These are phyloP conservation scores for Chaetothyriales sp. DNA, from an alignment of 2,329 filamentous ascomycete species.

Conservation along the genomic window DNA sequence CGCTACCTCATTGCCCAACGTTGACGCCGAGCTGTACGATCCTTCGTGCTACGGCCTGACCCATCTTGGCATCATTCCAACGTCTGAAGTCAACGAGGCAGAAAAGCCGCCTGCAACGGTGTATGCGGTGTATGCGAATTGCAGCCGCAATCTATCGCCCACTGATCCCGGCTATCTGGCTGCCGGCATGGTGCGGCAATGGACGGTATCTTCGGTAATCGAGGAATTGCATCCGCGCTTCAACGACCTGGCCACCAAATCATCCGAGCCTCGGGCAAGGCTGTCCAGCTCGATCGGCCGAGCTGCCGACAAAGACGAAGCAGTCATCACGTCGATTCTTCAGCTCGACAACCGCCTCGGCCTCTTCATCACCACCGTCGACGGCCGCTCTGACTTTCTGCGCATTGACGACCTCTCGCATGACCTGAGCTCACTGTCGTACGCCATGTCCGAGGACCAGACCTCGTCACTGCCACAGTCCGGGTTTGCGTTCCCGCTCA, in stretches of 20 bases:
- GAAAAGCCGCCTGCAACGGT: slow-evolving; percentile 49
- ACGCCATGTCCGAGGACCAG: slow-evolving; percentile 4
- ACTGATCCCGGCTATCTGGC: slow-evolving; percentile 49
- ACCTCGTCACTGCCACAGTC: slow-evolving; percentile 48
- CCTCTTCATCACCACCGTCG: slow-evolving; percentile 17
- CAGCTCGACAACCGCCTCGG: slow-evolving; percentile 5
- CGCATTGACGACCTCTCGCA: slow-evolving; percentile 45
- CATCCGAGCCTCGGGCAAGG: neutral
- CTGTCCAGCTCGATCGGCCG: slow-evolving; percentile 2
- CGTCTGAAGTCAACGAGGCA: slow-evolving; percentile 44
- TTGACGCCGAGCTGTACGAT: slow-evolving; percentile 23
- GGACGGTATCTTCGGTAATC: slow-evolving; percentile 59
- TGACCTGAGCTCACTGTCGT: slow-evolving; percentile 6
- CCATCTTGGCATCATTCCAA: slow-evolving; percentile 59
- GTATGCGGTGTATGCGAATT: slow-evolving; percentile 57
- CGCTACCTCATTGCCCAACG: slow-evolving; percentile 10
- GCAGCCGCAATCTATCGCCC: slow-evolving; percentile 36
- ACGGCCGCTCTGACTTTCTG: slow-evolving; percentile 40
- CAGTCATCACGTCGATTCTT: slow-evolving; percentile 5
- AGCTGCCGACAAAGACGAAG: slow-evolving; percentile 11
- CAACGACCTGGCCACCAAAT: slow-evolving; percentile 46
- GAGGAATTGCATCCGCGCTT: slow-evolving; percentile 61
- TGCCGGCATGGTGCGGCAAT: slow-evolving; percentile 65
- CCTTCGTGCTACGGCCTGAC: slow-evolving; percentile 48
- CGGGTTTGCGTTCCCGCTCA: slow-evolving; percentile 59